A percentile compares a stretch with the other conserved stretches of the same genome.
Evolutionary conservation across 2,329 filamentous ascomycete genomes (phyloP).

Genomic region (Rhynchosporium graminicola): DNA sequence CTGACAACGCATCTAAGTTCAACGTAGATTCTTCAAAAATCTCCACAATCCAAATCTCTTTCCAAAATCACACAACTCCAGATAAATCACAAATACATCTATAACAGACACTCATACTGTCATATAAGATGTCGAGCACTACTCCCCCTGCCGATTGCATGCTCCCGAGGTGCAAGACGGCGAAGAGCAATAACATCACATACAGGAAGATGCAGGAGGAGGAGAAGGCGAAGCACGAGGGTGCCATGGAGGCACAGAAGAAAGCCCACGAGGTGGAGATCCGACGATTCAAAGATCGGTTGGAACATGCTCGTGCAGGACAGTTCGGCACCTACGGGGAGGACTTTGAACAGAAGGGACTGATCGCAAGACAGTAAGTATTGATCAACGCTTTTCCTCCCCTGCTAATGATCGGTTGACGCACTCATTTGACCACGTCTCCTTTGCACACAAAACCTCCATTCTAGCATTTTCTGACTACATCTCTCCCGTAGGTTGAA

Average conservation of each 20-base stretch:
- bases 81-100: too few relatives aligned
- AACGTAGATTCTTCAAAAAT: too few relatives aligned
- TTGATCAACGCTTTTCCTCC: too few relatives aligned
- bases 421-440: too few relatives aligned
- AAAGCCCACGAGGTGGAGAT: background rate
- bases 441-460: too few relatives aligned
- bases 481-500: background rate
- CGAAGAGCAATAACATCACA: background rate
- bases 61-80: too few relatives aligned
- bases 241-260: background rate
- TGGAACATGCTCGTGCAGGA: background rate
- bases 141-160: background rate
- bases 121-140: background rate
- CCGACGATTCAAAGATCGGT: background rate
- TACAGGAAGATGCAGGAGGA: background rate
- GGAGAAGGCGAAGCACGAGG: background rate
- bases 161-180: background rate
- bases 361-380: background rate
- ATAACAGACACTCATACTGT: too few relatives aligned
- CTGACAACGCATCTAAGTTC: too few relatives aligned
- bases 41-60: too few relatives aligned
- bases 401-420: too few relatives aligned
- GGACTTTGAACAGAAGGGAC: background rate
- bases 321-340: background rate
- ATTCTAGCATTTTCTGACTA: too few relatives aligned